phyloP scores from a whole-genome alignment of 768 basidiomycete genomes.

The Suillus discolor region DNA sequence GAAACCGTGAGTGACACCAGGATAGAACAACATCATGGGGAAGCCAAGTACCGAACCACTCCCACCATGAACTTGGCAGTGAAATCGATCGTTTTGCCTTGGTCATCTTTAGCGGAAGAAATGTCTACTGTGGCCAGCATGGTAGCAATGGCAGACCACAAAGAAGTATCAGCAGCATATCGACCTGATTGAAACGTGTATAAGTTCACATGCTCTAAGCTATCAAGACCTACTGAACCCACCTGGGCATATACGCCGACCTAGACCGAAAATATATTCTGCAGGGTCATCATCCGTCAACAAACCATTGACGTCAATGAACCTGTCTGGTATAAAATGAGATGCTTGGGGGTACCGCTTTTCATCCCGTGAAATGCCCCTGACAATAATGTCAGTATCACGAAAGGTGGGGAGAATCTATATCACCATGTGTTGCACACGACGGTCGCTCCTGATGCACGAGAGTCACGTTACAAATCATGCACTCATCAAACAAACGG shows the following conservation, averaged over 20 bases:
- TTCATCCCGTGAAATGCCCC: constrained; percentile 16
- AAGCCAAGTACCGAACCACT: not conserved
- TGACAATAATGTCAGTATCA: not conserved
- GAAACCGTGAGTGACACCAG: not conserved
- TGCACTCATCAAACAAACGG: too few relatives aligned
- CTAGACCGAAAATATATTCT: constrained; percentile 13
- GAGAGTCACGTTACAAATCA: not conserved
- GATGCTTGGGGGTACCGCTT: constrained; percentile 12
- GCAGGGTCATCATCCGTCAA: constrained; percentile 14
- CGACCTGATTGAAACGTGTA: constrained; percentile 17
- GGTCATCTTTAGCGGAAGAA: constrained; percentile 1
- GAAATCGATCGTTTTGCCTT: constrained; percentile 6
- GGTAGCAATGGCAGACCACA: constrained; percentile 23
- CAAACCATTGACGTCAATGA: constrained; percentile 13
- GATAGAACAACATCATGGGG: not conserved
- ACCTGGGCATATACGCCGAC: constrained; percentile 9
- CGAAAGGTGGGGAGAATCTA: not conserved
- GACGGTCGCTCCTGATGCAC: constrained; percentile 10
- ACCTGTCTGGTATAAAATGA: constrained; percentile 17
- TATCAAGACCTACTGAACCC: too few relatives aligned
- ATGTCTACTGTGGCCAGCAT: constrained; percentile 17
- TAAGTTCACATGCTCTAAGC: too few relatives aligned
- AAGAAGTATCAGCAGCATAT: constrained; percentile 17
- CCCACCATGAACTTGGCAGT: not conserved
- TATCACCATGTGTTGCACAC: constrained; percentile 15